Conservation (phyloP, 768 basidiomycete species). For the Serendipita indica region DNA sequence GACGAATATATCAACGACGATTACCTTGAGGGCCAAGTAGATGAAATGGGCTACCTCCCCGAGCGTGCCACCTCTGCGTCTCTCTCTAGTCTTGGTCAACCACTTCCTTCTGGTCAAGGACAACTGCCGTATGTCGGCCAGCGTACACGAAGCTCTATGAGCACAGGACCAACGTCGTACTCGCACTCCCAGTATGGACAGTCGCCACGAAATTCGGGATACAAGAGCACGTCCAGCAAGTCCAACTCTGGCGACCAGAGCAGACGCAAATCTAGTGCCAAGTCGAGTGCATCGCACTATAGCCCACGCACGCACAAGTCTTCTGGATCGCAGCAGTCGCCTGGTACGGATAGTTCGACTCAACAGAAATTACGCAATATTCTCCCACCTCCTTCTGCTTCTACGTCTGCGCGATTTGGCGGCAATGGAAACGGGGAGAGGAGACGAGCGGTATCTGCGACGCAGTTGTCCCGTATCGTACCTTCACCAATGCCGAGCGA, state of each 20-base stretch:
- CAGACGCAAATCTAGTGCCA: neutral
- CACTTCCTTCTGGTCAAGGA: slow-evolving; percentile 35
- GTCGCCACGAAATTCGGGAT: slow-evolving; percentile 4
- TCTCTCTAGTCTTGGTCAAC: slow-evolving; percentile 73
- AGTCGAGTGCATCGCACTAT: slow-evolving; percentile 4
- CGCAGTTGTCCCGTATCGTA: slow-evolving; percentile 9
- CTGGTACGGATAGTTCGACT: neutral
- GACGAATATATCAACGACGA: slow-evolving; percentile 7
- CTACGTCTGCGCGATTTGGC: too few species aligned
- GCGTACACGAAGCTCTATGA: slow-evolving; percentile 8
- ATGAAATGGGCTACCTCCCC: slow-evolving; percentile 25
- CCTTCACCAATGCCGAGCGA: neutral
- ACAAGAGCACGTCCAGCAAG: slow-evolving; percentile 1
- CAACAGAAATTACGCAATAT: neutral
- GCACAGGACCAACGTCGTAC: neutral
- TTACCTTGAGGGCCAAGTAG: slow-evolving; percentile 27
- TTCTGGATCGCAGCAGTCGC: neutral
- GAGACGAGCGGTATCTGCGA: neutral
- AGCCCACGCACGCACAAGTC: neutral
- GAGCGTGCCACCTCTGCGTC: slow-evolving; percentile 58
- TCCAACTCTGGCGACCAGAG: slow-evolving; percentile 4
- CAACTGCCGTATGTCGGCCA: slow-evolving; percentile 11
- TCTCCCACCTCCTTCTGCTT: neutral
- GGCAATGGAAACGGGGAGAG: too few species aligned
- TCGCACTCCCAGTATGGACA: too few species aligned